Evolutionary conservation across 805 yeast genomes (phyloP).

Genomic region (Candida tibetensis): DNA sequence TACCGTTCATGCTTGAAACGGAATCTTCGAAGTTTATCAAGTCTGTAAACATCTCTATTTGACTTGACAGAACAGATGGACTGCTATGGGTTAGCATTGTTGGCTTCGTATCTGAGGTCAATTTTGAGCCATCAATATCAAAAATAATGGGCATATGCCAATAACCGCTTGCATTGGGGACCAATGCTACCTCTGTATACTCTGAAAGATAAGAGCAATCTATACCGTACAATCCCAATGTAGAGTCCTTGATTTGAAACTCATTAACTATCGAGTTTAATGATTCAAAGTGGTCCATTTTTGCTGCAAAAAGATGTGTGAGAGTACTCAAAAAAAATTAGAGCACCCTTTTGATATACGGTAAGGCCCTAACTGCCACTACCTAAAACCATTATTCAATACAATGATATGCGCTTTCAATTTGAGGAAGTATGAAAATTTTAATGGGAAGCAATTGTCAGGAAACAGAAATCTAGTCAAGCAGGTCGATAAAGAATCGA

Average conservation of each 20-base stretch:
- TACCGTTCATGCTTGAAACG: too few species aligned
- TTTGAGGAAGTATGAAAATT: too few species aligned
- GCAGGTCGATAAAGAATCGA: not conserved
- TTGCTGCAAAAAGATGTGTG: constrained; percentile 6
- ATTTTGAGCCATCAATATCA: not conserved
- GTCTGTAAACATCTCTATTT: not conserved
- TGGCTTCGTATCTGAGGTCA: not conserved
- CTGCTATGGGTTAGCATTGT: not conserved
- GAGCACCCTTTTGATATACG: too few species aligned
- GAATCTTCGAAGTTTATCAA: not conserved
- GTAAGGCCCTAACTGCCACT: too few species aligned
- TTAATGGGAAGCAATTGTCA: too few species aligned
- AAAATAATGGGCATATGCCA: constrained; percentile 1
- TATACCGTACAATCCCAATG: constrained; percentile 15
- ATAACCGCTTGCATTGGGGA: not conserved
- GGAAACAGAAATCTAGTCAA: not conserved
- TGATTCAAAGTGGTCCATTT: constrained; percentile 22
- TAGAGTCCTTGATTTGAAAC: constrained; percentile 13
- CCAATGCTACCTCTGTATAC: not conserved
- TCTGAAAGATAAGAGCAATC: not conserved
- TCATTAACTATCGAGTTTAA: constrained; percentile 18
- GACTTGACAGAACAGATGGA: not conserved
- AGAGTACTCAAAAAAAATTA: too few species aligned
- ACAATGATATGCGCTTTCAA: too few species aligned
- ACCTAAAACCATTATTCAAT: too few species aligned